These are phyloP conservation scores for Mycena venus DNA, from an alignment of 768 basidiomycete species.

Conservation along the genomic window DNA sequence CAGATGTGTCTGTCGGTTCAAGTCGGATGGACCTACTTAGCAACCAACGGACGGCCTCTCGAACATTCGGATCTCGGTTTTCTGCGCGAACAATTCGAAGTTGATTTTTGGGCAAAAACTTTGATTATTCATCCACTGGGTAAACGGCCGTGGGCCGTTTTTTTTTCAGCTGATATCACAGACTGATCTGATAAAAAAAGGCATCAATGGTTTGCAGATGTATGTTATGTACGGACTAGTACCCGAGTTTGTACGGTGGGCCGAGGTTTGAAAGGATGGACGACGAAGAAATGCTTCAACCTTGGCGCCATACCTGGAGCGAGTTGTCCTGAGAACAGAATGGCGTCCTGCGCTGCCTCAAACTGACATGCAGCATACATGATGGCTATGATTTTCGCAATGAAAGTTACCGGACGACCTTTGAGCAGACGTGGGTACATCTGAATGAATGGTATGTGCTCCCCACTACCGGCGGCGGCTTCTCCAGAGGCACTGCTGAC, in stretches of 20 bases:
- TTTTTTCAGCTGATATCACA: not conserved
- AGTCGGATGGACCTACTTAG: not conserved
- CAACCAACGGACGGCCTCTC: constrained; percentile 13
- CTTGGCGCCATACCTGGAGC: not conserved
- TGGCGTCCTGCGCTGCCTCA: not conserved
- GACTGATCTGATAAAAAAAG: not conserved
- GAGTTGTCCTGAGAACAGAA: constrained; percentile 14
- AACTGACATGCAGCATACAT: not conserved
- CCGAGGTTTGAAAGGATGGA: too few species aligned
- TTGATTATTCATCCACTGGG: not conserved
- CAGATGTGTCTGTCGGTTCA: not conserved
- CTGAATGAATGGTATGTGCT: not conserved
- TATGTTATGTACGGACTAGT: not conserved
- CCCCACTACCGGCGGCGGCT: not conserved
- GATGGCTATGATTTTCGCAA: not conserved
- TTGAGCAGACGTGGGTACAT: not conserved
- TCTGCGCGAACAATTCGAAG: constrained; percentile 28
- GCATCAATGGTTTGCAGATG: too few species aligned
- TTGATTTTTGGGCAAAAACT: constrained; percentile 10
- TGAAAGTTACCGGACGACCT: not conserved
- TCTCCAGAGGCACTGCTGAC: constrained; percentile 12
- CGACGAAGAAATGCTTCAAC: not conserved
- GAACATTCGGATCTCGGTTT: constrained; percentile 13
- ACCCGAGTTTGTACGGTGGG: not conserved
- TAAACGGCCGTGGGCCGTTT: not conserved